Evolutionary conservation across 148 eudicot species (phyloP).

Genomic region (Rhododendron vialii): DNA sequence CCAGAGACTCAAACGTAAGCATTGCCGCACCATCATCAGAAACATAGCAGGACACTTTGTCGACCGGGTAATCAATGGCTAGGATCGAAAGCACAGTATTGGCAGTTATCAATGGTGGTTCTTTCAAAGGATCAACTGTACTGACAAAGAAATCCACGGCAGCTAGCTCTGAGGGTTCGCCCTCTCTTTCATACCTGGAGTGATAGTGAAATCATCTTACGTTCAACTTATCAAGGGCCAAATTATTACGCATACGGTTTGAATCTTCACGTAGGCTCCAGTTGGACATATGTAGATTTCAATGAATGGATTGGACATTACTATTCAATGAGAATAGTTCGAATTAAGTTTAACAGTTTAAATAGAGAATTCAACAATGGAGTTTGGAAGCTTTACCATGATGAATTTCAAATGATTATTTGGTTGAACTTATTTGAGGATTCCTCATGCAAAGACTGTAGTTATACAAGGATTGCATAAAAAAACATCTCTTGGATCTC

Average conservation of each 20-base stretch:
- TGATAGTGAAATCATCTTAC: not conserved
- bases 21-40: slow-evolving; percentile 99
- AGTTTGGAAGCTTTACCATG: not conserved
- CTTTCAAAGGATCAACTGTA: slow-evolving; percentile 98
- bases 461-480: not conserved
- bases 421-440: not conserved
- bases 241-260: not conserved
- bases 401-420: not conserved
- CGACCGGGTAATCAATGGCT: slow-evolving; percentile 95
- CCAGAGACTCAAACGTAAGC: slow-evolving; percentile 90
- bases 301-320: not conserved
- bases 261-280: not conserved
- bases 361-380: not conserved
- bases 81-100: slow-evolving; percentile 96
- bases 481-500: not conserved
- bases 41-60: slow-evolving; percentile 95
- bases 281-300: not conserved
- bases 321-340: not conserved
- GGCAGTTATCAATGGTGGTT: slow-evolving; percentile 91
- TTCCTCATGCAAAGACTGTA: not conserved
- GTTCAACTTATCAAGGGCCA: not conserved
- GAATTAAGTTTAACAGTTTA: not conserved
- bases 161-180: slow-evolving; percentile 80
- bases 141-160: slow-evolving; percentile 97
- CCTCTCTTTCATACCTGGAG: slow-evolving; percentile 79